These are phyloP conservation scores for Xylaria sp. DNA, from an alignment of 2,329 filamentous ascomycete genomes.

Conservation along the genomic window DNA sequence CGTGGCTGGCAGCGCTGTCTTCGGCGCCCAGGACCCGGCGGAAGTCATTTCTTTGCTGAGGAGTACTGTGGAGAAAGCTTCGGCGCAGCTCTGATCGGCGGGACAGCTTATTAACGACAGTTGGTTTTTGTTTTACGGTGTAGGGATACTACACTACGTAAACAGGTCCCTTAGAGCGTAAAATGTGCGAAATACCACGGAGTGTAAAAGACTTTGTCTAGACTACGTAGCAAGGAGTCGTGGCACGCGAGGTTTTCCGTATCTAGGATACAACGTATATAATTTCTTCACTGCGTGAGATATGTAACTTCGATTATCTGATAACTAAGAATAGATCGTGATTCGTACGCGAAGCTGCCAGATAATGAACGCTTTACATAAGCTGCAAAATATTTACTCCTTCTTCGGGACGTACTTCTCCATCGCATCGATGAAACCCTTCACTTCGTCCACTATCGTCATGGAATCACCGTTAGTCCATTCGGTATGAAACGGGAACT, in stretches of 20 bases:
- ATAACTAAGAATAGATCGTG: background rate
- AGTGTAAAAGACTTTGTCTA: constrained; percentile 5
- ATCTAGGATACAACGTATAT: background rate
- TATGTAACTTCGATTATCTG: background rate
- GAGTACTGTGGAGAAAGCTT: constrained; percentile 72
- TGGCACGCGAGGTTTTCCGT: background rate
- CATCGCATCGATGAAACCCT: constrained; percentile 56
- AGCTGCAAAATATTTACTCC: background rate
- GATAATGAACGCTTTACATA: too few relatives aligned
- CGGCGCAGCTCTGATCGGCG: constrained; percentile 39
- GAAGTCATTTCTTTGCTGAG: constrained; percentile 86
- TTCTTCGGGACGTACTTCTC: constrained; percentile 52
- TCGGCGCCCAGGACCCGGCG: constrained; percentile 85
- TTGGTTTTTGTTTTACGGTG: background rate
- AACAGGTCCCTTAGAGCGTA: background rate
- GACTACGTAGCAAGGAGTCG: constrained; percentile 1
- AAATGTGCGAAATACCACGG: background rate
- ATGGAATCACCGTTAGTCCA: background rate
- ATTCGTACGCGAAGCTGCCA: background rate
- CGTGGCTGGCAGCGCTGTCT: constrained; percentile 94
- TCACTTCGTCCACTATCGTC: constrained; percentile 61
- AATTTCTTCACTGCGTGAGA: background rate
- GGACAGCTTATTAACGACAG: background rate
- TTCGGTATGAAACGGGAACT: background rate
- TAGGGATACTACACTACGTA: background rate